A percentile compares a stretch with the other conserved stretches of the same genome.
Evolutionary conservation across 23 red algal species (phyloP).

Genomic region (Chondrus crispus): DNA sequence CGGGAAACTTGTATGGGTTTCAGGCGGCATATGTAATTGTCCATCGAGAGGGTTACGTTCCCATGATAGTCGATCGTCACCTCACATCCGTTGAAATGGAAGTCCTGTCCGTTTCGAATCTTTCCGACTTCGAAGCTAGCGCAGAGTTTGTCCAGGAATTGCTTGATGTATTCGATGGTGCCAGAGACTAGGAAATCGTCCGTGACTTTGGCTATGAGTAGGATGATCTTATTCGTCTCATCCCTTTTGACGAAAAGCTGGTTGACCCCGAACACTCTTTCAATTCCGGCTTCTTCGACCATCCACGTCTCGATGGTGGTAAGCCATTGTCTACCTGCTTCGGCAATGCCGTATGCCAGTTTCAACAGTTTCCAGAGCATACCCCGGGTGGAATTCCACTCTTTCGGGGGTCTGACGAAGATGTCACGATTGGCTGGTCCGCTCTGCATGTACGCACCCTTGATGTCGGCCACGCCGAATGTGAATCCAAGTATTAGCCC

Average conservation of each 20-base stretch:
- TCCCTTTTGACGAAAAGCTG: neutral
- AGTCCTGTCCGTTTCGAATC: neutral
- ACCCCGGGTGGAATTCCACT: neutral
- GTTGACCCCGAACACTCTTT: neutral
- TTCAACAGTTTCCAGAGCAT: neutral
- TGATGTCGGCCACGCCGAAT: no score
- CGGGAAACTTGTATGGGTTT: neutral
- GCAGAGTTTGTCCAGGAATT: neutral
- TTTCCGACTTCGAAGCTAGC: neutral
- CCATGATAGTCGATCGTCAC: neutral
- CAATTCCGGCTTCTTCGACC: neutral
- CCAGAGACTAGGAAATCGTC: neutral
- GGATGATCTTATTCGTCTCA: neutral
- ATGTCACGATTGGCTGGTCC: neutral
- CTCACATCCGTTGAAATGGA: neutral
- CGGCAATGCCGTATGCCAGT: neutral
- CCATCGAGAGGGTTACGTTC: neutral
- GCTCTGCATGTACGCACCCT: neutral
- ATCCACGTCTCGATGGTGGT: neutral
- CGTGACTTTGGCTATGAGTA: neutral
- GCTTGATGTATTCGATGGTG: neutral
- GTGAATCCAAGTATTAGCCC: neutral
- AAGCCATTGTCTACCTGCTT: neutral
- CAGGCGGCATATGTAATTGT: neutral
- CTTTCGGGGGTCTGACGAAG: neutral